Evolutionary conservation across 2,329 filamentous ascomycete species (phyloP), one percentile per base, ranked within the genome.

Genomic region (Cryphonectria carpinicola): DNA sequence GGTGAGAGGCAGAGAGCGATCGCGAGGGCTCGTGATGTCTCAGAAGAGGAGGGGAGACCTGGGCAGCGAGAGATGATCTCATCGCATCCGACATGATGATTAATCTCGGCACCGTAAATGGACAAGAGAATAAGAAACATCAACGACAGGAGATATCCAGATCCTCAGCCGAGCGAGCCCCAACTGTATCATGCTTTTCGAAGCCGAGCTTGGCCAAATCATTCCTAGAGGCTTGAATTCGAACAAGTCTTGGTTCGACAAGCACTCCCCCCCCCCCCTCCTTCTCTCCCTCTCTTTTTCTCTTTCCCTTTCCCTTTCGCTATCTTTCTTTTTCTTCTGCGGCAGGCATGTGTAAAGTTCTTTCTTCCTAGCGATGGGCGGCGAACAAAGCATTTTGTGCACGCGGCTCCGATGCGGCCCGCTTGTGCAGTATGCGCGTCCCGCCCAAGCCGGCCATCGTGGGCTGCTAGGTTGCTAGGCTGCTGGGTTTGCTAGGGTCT

Each of bases 391-490:
- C 67, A 19, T 64, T 41, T 69, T 71, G 70, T 69, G 63, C 67
- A 61, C 65, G 60, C 65, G 61, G 62, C 70, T 70, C 22, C 58
- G 61, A 70, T 37, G 65, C 66, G 69, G 69, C 66, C 66, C 69
- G 69, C 64, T 66, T 64, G 58, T 58, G 58, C 61, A 65, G 60
- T 43, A 61, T 43, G 66, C 54, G 54, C 64, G 52, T 54, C 32
- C 35, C 32, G 35, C 35, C 22, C 14, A 52, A 3, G 19, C 49
- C 49, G 35, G 49, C 22, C 35, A 19, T 52, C 39, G 17, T 49
- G 28, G n/a, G 43, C 28, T n/a, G 64, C 25, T 37, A 14, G 46
- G 46, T 11, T 35, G 11, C 19, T 10, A 66, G n/a, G 43, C n/a
- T 32, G 64, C 13, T n/a, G 7, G 32, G 46, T 32, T 5, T n/a